These are phyloP conservation scores for Penicillium psychrosexuale DNA, from an alignment of 2,329 filamentous ascomycete species.

Conservation along the genomic window DNA sequence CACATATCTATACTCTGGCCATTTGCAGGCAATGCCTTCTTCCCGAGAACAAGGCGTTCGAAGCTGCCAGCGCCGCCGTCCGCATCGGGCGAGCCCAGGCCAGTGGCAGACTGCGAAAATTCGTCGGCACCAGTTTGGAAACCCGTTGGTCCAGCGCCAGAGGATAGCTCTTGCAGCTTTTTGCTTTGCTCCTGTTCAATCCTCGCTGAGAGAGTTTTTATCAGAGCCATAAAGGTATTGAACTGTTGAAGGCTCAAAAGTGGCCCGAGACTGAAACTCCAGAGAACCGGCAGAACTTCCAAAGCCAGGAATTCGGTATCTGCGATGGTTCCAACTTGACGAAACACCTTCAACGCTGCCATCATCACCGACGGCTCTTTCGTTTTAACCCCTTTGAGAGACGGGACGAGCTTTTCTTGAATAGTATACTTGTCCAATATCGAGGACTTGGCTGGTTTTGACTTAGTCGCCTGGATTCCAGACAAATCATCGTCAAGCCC, in stretches of 20 bases:
- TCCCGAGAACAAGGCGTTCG: constrained; percentile 82
- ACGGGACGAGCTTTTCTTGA: constrained; percentile 91
- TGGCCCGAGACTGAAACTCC: constrained; percentile 87
- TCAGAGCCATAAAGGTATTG: constrained; percentile 82
- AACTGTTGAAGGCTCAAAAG: constrained; percentile 86
- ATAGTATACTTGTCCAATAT: constrained; percentile 97
- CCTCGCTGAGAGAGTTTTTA: constrained; percentile 72
- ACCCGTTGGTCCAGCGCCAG: constrained; percentile 53
- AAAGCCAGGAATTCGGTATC: constrained; percentile 90
- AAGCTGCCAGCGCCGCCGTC: constrained; percentile 67
- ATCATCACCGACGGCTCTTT: constrained; percentile 98
- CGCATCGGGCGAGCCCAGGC: constrained; percentile 46
- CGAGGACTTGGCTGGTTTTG: constrained; percentile 65
- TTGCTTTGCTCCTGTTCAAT: constrained; percentile 86
- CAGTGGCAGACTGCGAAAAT: constrained; percentile 26
- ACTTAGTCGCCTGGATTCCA: constrained; percentile 52
- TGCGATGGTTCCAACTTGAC: constrained; percentile 74
- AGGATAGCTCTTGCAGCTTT: constrained; percentile 80
- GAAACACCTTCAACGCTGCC: constrained; percentile 79
- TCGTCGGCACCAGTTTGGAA: constrained; percentile 29
- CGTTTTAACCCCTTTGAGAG: constrained; percentile 91
- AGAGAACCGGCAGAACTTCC: constrained; percentile 84
- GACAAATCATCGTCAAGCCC: constrained; percentile 67
- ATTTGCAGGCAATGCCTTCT: constrained; percentile 41
- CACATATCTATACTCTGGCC: constrained; percentile 33